Evolutionary conservation across 805 yeast species (phyloP), one percentile per base, ranked within the genome.

Genomic region (Candida nanaspora): DNA sequence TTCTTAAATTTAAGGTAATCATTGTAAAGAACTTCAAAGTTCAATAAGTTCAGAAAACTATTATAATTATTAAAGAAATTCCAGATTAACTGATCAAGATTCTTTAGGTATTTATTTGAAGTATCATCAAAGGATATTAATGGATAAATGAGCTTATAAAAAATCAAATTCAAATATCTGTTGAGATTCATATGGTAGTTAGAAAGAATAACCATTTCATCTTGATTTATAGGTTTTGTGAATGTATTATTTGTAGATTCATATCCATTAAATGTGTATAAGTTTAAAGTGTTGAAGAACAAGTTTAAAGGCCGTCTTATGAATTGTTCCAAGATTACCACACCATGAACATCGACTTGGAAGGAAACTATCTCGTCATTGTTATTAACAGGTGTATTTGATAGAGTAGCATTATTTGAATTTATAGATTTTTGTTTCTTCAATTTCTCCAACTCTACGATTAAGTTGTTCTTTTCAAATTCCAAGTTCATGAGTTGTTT

Each of bases 401-500:
- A n/a, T 2, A 18, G 13, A 3, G 20, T 15, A 14, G 3, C n/a
- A 23, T 22, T 23, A 34, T n/a, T 34, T 7, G 28, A 7, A 34
- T 45, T 13, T 45, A 18, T 34, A 10, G 8, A n/a, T n/a, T 14
- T 40, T 39, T 31, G 6, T 29, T 30, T 33, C 45, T 51, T 56
- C 27, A 62, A 42, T 14, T 48, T 42, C 23, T 58, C 61, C 33
- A 65, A 42, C 39, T 66, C 69, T 3, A 62, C 43, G 36, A 64
- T 55, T 33, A 75, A 54, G 38, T 56, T 55, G 31, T 67, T 62
- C 41, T 74, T 65, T 44, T 75, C 81, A 35, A 74, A 73, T 53
- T 83, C 88, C 41, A 83, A 62, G 27, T 70, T 71, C 27, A 76
- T 70, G 35, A 84, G 65, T 49, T 76, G 78, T 41, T 68, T 69